Base-by-base conservation (phyloP, 495 filamentous ascomycete genomes). In the Sphaerosporella brunnea region DNA sequence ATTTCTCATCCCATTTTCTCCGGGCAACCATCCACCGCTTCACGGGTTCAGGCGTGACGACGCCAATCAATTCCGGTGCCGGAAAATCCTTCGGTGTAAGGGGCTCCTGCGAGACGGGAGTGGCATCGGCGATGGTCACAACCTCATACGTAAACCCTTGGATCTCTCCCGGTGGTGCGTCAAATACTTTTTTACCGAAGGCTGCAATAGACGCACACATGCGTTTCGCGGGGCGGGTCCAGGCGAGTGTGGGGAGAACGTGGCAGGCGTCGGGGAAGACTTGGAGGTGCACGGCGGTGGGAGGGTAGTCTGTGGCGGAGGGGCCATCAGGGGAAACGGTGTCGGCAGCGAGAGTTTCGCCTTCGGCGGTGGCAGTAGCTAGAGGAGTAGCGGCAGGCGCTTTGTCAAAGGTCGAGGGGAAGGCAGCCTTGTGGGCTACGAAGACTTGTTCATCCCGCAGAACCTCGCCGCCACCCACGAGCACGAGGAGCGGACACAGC, bases 261-360 rank as follows among this genome's bases (percentile, higher is more conserved):
- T 96, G 88, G 50, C 88, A 96, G 15, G 93, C 66, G 57, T 93
- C 77, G 24, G 95, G 88, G 84, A 88, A 95, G 4, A 96, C 80
- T 62, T 96, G 88, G n/a, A 96, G 68, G 61, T 93, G 85, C 7
- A 96, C 88, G 58, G 93, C 77, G 0, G 88, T 96, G 2, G 84
- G 80, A 57, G 43, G 25, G 39, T 23, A 21, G 28, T 34, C n/a
- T 2, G 43, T 36, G 13, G 39, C 16, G 39, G 39, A 8, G 39
- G 10, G 18, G 21, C 4, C 16, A 28, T 15, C 36, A 5, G 36
- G 5, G 36, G 36, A 5, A 21, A 21, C 19, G 36, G 36, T 39
- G 36, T 16, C n/a, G 7, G 5, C n/a, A 21, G 13, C 41, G n/a
- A n/a, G n/a, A 18, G 37, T 40, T 2, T 40, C 37, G 13, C 20